A percentile compares a stretch with the other conserved stretches of the same genome.
Conservation (phyloP, 495 filamentous ascomycete genomes). For the Neurospora tetraspora region DNA sequence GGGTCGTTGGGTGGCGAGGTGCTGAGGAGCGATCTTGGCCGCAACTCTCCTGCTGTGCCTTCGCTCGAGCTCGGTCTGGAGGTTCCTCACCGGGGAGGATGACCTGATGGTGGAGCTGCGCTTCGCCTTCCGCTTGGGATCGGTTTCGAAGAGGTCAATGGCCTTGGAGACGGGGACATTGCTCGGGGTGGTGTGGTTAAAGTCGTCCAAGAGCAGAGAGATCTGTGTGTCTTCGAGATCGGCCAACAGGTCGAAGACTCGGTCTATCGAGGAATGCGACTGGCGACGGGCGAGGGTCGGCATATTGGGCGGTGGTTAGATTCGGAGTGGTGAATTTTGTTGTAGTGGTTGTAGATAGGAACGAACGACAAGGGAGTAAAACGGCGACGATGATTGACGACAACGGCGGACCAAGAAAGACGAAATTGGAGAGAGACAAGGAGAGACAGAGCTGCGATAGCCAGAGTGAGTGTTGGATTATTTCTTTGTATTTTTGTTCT, state of each 20-base stretch:
- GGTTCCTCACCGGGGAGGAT: slow-evolving; percentile 21
- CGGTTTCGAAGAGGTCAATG: slow-evolving; percentile 24
- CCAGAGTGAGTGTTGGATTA: background rate
- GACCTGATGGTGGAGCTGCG: slow-evolving; percentile 4
- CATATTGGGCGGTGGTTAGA: slow-evolving; percentile 14
- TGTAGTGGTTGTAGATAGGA: background rate
- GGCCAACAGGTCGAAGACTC: slow-evolving; percentile 28
- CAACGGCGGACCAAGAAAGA: background rate
- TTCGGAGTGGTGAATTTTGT: background rate
- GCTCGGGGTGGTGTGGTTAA: slow-evolving; percentile 29
- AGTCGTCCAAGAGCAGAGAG: slow-evolving; percentile 24
- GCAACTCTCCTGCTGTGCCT: slow-evolving; percentile 25
- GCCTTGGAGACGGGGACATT: slow-evolving; percentile 28
- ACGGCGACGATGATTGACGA: background rate
- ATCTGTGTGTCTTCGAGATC: slow-evolving; percentile 28
- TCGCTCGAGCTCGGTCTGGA: slow-evolving; percentile 24
- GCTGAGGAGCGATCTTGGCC: background rate
- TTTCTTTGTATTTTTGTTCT: background rate
- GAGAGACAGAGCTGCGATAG: background rate
- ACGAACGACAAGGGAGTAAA: background rate
- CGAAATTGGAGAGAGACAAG: background rate
- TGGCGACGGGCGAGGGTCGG: slow-evolving; percentile 22
- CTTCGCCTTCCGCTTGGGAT: slow-evolving; percentile 15
- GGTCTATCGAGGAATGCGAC: slow-evolving; percentile 29
- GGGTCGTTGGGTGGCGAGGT: background rate